A percentile compares a stretch with the other conserved stretches of the same genome.
These are phyloP conservation scores for Oryza meridionalis DNA, from an alignment of 176 grass and related monocot species.

Conservation along the genomic window DNA sequence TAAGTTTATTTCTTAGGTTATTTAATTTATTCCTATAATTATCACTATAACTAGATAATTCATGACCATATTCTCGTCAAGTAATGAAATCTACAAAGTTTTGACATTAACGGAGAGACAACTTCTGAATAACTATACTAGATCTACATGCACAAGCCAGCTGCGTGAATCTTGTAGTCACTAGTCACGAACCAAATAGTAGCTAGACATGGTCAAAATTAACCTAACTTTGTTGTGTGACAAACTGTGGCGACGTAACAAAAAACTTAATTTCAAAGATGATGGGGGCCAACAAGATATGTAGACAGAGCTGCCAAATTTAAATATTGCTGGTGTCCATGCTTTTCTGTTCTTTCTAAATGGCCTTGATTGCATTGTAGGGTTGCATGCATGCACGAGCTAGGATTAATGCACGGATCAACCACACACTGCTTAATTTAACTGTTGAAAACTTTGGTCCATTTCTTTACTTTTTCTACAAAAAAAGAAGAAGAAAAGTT, in stretches of 20 bases:
- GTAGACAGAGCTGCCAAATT: conserved; percentile 31
- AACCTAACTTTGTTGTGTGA: not conserved
- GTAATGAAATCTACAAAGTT: not conserved
- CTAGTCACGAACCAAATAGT: not conserved
- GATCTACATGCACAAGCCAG: not conserved
- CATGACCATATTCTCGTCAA: too few relatives aligned
- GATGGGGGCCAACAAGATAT: conserved; percentile 29
- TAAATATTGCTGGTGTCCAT: conserved; percentile 43
- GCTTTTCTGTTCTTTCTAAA: conserved; percentile 37
- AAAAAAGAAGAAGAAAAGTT: too few relatives aligned
- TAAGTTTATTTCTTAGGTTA: too few relatives aligned
- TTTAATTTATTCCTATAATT: too few relatives aligned
- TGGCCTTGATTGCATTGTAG: conserved; percentile 45
- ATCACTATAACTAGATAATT: too few relatives aligned
- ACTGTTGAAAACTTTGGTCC: not conserved
- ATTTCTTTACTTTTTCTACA: too few relatives aligned
- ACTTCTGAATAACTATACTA: not conserved
- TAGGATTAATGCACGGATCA: conserved; percentile 5
- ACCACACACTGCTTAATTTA: not conserved
- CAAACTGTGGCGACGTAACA: not conserved
- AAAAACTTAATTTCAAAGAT: not conserved
- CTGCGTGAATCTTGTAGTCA: not conserved
- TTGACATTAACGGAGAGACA: not conserved
- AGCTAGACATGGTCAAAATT: not conserved
- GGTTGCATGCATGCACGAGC: not conserved